These are phyloP conservation scores for Pseudogymnoascus verrucosus DNA, from an alignment of 2,329 filamentous ascomycete genomes.

Conservation along the genomic window DNA sequence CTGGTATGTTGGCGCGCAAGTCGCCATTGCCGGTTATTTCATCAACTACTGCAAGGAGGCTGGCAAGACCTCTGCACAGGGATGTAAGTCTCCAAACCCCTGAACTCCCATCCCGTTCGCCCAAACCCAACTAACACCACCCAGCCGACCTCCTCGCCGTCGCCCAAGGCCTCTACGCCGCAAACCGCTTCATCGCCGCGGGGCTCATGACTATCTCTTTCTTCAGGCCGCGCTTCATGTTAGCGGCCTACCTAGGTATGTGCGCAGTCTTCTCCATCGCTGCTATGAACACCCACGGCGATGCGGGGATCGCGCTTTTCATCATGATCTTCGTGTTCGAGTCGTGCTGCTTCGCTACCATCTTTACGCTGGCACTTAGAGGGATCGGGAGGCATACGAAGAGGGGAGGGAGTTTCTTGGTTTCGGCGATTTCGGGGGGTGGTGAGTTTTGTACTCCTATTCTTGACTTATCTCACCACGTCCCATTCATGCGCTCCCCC, in stretches of 20 bases:
- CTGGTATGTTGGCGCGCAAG: slow-evolving; percentile 66
- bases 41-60: slow-evolving; percentile 51
- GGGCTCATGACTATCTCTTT: slow-evolving; percentile 58
- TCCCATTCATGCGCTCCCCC: background rate
- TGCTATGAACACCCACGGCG: slow-evolving; percentile 38
- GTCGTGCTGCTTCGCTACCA: slow-evolving; percentile 45
- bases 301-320: slow-evolving; percentile 42
- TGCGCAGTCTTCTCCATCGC: slow-evolving; percentile 40
- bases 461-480: background rate
- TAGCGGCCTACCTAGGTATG: slow-evolving; percentile 50
- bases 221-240: slow-evolving; percentile 52
- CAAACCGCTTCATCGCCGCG: slow-evolving; percentile 63
- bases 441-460: slow-evolving; percentile 23
- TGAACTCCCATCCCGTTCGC: too few species aligned
- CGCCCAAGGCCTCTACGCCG: slow-evolving; percentile 65
- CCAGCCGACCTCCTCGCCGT: slow-evolving; percentile 55
- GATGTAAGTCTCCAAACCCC: background rate
- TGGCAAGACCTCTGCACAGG: slow-evolving; percentile 22
- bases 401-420: slow-evolving; percentile 39
- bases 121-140: slow-evolving; percentile 34
- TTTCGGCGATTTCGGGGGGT: slow-evolving; percentile 41
- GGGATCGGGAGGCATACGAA: slow-evolving; percentile 45
- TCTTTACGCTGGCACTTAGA: slow-evolving; percentile 44
- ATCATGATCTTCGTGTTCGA: slow-evolving; percentile 45
- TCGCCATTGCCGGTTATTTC: slow-evolving; percentile 57